A percentile compares a stretch with the other conserved stretches of the same genome.
These are phyloP conservation scores for Malus hybrid DNA, from an alignment of 331 rosid genomes.

Conservation along the genomic window DNA sequence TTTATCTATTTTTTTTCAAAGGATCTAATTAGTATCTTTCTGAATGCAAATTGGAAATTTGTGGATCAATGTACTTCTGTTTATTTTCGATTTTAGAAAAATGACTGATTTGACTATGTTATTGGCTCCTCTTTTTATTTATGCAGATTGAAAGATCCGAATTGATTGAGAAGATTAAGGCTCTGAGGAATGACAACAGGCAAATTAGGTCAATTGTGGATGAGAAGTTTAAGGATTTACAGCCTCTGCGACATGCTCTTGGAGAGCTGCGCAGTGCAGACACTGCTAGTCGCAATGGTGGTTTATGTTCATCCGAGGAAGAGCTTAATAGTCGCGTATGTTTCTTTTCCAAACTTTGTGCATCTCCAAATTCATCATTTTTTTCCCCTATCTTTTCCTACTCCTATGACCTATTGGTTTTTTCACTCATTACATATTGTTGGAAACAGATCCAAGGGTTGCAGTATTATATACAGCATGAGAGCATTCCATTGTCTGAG, in stretches of 20 bases:
- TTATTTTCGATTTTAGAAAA: too few relatives aligned
- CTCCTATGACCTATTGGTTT: background rate
- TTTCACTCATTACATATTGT: background rate
- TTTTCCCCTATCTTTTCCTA: background rate
- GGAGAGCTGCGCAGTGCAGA: slow-evolving; percentile 74
- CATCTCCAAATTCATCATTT: slow-evolving; percentile 10
- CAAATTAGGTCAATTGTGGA: slow-evolving; percentile 57
- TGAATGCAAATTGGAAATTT: too few relatives aligned
- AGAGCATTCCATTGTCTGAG: slow-evolving; percentile 81
- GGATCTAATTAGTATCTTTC: too few relatives aligned
- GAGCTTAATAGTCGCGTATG: slow-evolving; percentile 72
- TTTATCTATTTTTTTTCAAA: too few relatives aligned
- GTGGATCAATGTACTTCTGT: too few relatives aligned
- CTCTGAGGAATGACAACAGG: slow-evolving; percentile 60
- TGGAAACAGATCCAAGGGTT: slow-evolving; percentile 64
- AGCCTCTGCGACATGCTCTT: slow-evolving; percentile 82
- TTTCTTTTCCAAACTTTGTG: slow-evolving; percentile 11
- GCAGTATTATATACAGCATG: slow-evolving; percentile 85
- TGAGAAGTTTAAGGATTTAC: slow-evolving; percentile 76
- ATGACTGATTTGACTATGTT: too few relatives aligned
- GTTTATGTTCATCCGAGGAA: slow-evolving; percentile 84
- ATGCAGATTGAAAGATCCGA: slow-evolving; percentile 29
- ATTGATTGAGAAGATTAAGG: slow-evolving; percentile 68
- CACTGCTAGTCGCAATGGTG: slow-evolving; percentile 48
- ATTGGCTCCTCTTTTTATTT: too few relatives aligned